Evolutionary conservation across 306 rosid genomes (phyloP).

Genomic region (Inga laurina): DNA sequence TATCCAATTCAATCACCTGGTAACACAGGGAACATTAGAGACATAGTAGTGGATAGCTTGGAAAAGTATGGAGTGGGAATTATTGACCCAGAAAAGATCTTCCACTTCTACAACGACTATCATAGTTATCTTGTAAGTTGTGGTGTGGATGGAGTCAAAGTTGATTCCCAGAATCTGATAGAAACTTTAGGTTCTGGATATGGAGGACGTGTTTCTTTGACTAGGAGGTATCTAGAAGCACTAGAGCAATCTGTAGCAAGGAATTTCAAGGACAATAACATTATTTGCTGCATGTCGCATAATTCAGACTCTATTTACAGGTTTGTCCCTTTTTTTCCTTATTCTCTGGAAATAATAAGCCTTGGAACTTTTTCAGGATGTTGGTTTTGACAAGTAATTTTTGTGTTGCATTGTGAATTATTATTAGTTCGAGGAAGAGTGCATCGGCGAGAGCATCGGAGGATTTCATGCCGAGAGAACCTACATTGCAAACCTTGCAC

Average conservation of each 20-base stretch:
- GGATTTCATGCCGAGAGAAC: conserved; percentile 82
- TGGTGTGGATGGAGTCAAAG: conserved; percentile 76
- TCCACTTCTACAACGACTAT: conserved; percentile 61
- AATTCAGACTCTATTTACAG: conserved; percentile 68
- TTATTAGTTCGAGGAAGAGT: conserved; percentile 61
- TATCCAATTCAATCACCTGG: conserved; percentile 69
- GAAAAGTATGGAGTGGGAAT: conserved; percentile 74
- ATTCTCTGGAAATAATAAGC: conserved; percentile 15
- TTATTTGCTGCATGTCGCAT: conserved; percentile 71
- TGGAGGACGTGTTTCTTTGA: conserved; percentile 67
- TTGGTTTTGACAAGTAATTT: conserved; percentile 12
- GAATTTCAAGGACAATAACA: conserved; percentile 56
- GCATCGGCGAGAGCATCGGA: conserved; percentile 75
- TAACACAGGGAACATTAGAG: conserved; percentile 50
- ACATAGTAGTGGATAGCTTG: conserved; percentile 55
- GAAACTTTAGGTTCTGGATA: conserved; percentile 69
- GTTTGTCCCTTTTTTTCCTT: conserved; percentile 36
- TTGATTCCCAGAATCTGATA: conserved; percentile 66
- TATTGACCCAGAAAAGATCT: conserved; percentile 51
- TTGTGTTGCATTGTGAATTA: conserved; percentile 2
- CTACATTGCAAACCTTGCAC: conserved; percentile 73
- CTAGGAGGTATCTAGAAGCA: conserved; percentile 61
- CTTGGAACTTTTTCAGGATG: conserved; percentile 1
- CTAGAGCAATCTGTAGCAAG: conserved; percentile 56
- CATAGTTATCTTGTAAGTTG: conserved; percentile 66